Base-by-base conservation (phyloP, 768 basidiomycete species). In the Saitozyma sp. region DNA sequence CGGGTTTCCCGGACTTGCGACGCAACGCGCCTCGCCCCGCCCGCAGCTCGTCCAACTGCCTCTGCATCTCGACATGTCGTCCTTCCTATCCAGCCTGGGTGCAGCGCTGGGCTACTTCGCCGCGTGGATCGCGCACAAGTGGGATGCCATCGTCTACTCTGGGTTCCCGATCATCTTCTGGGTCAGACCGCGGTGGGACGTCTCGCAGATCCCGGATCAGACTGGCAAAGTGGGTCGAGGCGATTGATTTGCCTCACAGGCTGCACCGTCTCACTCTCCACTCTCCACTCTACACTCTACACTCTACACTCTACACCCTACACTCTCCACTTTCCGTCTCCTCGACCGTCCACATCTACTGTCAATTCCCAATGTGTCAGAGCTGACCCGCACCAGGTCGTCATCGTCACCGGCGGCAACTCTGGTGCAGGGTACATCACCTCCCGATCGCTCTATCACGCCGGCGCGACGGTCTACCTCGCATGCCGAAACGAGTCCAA, bases 391-490 rank as follows among this genome's bases (percentile, higher is more conserved):
- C 38, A 41, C 38, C 43, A 74, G 73, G 59, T 73, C 9, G 57
- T 71, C 40, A 38, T 76, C 11, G 68, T 76, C 10, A 76, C 74
- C 17, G 74, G 74, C 2, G 74, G 72, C 6, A 76, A 76, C 52
- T 62, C 59, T 13, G 74, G 74, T 0, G 71, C 66, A 14, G 74
- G 74, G 9, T 71, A 69, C 49, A 62, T 61, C 16, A 73, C 71
- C 7, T 61, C 64, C 46, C 58, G 63, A 43, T 64, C 72, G 13
- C 52, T 73, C 1, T 76, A 73, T 51, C 65, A 66, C 29, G 56
- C 65, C 17, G 71, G 70, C 1, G 72, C 74, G 1, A 73, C 58
- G 39, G 72, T 76, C 5, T 76, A 76, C 42, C 53, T 76, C 20
- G 74, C 74, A 10, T 71, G 66, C 42, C 55, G 74, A 50, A 65